Percentiles rank a stretch among this genome's conserved stretches.
phyloP scores from a whole-genome alignment of 129 eudicot genomes.

The Lactuca sativa region DNA sequence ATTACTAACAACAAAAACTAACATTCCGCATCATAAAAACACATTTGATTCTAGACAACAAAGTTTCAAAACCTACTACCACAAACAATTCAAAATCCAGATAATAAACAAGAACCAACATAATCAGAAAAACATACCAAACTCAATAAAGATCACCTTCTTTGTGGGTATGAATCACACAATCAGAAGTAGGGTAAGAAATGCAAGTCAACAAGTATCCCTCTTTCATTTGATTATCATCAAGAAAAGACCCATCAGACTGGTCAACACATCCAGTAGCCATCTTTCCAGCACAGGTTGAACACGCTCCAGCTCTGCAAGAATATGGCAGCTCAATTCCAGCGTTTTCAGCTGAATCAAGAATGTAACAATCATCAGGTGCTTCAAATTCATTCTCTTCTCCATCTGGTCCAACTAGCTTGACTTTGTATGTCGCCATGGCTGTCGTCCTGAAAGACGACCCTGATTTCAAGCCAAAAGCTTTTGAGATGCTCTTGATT shows the following conservation, averaged over 20 bases:
- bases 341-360: conserved; percentile 80
- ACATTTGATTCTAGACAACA: conserved; percentile 26
- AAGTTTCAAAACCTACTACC: conserved; percentile 17
- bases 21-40: conserved; percentile 14
- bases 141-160: conserved; percentile 79
- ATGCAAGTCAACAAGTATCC: conserved; percentile 83
- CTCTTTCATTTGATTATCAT: conserved; percentile 60
- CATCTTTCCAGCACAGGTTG: conserved; percentile 88
- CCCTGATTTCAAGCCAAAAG: conserved; percentile 58
- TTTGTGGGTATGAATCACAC: conserved; percentile 93
- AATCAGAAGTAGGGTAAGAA: conserved; percentile 86
- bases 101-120: conserved; percentile 19
- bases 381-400: conserved; percentile 81
- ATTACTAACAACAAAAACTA: conserved; percentile 28
- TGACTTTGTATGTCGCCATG: conserved; percentile 80
- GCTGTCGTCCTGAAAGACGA: conserved; percentile 43
- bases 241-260: conserved; percentile 90
- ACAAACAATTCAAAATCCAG: conserved; percentile 17
- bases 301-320: conserved; percentile 98
- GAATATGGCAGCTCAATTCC: conserved; percentile 92
- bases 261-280: conserved; percentile 69
- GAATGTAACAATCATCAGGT: conserved; percentile 72
- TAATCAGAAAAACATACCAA: neutral
- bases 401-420: conserved; percentile 66
- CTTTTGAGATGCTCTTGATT: conserved; percentile 48